phyloP scores from a whole-genome alignment of 106 monocot genomes.

The Dioscorea zingiberensis region DNA sequence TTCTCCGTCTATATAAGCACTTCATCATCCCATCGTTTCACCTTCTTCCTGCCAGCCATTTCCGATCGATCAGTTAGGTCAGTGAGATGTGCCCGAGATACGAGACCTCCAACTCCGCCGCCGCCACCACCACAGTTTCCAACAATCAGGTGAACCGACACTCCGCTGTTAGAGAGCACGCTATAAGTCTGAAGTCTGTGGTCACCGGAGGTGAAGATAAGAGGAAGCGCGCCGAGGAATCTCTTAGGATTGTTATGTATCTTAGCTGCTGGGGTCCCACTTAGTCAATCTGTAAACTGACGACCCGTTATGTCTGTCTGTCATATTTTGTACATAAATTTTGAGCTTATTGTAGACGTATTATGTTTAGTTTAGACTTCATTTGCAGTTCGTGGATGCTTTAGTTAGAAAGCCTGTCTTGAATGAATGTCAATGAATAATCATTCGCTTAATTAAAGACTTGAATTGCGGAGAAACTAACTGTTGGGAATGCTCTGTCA shows the following conservation, averaged over 20 bases:
- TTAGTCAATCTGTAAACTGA: neutral
- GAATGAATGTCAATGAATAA: neutral
- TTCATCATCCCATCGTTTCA: neutral
- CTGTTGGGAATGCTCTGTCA: too few species aligned
- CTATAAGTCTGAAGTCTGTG: neutral
- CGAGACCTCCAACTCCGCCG: neutral
- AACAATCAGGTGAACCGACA: neutral
- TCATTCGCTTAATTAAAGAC: too few species aligned
- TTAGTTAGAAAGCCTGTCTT: neutral
- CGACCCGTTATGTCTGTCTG: neutral
- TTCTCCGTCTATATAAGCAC: neutral
- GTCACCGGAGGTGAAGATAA: slow-evolving; percentile 20
- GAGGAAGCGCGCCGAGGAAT: slow-evolving; percentile 29
- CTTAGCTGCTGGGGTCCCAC: slow-evolving; percentile 49
- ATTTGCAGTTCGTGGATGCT: neutral
- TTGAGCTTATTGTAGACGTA: neutral
- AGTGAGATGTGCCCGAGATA: neutral
- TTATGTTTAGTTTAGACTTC: neutral
- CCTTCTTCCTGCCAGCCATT: neutral
- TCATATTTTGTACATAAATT: neutral
- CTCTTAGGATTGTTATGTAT: slow-evolving; percentile 36
- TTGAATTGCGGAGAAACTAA: too few species aligned
- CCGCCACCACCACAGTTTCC: neutral
- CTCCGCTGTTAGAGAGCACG: too few species aligned
- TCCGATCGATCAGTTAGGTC: neutral